Conservation (phyloP, 2,329 filamentous ascomycete species). For the Hypocrella siamensis region DNA sequence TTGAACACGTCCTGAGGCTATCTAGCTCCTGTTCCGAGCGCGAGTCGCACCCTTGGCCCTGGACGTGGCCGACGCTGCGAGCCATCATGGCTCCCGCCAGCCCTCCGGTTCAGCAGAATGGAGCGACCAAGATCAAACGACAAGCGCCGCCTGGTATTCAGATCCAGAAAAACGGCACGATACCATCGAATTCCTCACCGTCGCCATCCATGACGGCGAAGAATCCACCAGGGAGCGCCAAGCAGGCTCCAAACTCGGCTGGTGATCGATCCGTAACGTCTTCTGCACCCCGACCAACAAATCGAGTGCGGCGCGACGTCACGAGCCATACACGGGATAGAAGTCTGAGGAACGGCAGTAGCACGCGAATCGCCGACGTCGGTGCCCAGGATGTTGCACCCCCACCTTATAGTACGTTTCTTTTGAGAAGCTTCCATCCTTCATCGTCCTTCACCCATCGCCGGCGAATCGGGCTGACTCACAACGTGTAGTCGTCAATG, state of each 20-base stretch:
- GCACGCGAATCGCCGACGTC: constrained; percentile 29
- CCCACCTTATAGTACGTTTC: constrained; percentile 34
- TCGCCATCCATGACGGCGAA: constrained; percentile 42
- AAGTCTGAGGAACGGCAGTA: constrained; percentile 33
- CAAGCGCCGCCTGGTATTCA: constrained; percentile 50
- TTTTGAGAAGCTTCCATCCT: not conserved
- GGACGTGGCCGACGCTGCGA: constrained; percentile 4
- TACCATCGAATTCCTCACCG: constrained; percentile 37
- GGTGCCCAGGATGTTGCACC: constrained; percentile 23
- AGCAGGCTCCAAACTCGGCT: constrained; percentile 18
- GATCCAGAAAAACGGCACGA: constrained; percentile 41
- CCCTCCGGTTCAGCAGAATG: constrained; percentile 27
- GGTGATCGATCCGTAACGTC: constrained; percentile 21
- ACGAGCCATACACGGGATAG: constrained; percentile 26
- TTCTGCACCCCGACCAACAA: constrained; percentile 31
- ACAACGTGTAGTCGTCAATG: constrained; percentile 48
- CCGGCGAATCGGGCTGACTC: not conserved
- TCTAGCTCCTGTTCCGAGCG: constrained; percentile 1
- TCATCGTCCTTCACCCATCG: not conserved
- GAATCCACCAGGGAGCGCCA: constrained; percentile 30
- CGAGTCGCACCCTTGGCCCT: constrained; percentile 1
- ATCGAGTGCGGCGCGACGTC: constrained; percentile 43
- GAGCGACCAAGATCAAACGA: constrained; percentile 48
- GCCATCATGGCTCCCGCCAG: constrained; percentile 40
- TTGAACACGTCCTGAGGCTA: no score